Evolutionary conservation across 2,329 filamentous ascomycete species (phyloP).

Genomic region (Phyllosticta capitalensis): DNA sequence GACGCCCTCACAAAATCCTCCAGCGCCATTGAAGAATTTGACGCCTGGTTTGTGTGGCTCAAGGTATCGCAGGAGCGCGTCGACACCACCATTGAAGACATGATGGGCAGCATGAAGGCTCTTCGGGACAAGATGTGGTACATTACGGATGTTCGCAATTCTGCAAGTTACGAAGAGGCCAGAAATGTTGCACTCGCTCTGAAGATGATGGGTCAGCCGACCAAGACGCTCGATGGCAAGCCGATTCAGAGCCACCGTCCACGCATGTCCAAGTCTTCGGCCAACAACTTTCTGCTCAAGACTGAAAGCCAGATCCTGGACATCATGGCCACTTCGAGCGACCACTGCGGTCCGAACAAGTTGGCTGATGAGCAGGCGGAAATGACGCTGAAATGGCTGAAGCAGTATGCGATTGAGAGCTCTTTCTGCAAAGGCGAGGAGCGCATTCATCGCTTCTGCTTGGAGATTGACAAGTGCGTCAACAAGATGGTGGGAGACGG

Average conservation of each 20-base stretch:
- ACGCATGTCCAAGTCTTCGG: constrained; percentile 36
- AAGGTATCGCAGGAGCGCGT: constrained; percentile 74
- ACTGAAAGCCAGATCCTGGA: constrained; percentile 81
- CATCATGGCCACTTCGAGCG: constrained; percentile 69
- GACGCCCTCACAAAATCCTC: constrained; percentile 61
- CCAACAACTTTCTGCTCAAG: constrained; percentile 59
- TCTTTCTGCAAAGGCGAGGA: constrained; percentile 85
- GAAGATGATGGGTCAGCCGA: constrained; percentile 71
- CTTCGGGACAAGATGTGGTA: constrained; percentile 99
- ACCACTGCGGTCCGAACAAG: constrained; percentile 87
- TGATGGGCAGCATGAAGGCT: constrained; percentile 63
- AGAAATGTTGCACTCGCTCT: constrained; percentile 77
- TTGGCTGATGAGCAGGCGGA: constrained; percentile 92
- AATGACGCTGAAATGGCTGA: constrained; percentile 72
- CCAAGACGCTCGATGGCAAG: constrained; percentile 32
- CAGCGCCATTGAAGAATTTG: constrained; percentile 66
- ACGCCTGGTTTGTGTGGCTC: constrained; percentile 73
- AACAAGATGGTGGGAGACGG: constrained; percentile 77
- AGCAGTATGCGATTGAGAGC: constrained; percentile 74
- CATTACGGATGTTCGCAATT: constrained; percentile 84
- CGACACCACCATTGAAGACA: constrained; percentile 62
- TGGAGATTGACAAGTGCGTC: constrained; percentile 80
- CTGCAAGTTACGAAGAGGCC: constrained; percentile 77
- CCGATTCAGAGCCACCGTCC: constrained; percentile 30
- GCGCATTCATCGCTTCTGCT: constrained; percentile 84